phyloP scores from a whole-genome alignment of 192 early-diverging fungal genomes.

The Coemansia sp. region DNA sequence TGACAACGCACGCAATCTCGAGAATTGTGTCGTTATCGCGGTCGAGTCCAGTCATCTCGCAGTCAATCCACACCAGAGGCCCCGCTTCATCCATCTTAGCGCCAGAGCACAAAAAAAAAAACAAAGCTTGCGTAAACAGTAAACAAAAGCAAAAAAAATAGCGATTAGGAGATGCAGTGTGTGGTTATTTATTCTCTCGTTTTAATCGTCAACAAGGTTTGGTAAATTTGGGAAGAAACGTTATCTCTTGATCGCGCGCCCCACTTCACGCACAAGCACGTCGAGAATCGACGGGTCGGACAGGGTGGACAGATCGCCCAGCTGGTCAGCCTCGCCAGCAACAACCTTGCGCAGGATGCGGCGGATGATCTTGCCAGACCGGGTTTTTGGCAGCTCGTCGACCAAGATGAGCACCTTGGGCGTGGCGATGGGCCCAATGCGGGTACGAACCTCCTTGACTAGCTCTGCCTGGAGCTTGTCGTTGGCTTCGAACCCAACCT shows the following conservation, averaged over 20 bases:
- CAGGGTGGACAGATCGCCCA: constrained; percentile 87
- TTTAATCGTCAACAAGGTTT: too few relatives aligned
- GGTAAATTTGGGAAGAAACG: too few relatives aligned
- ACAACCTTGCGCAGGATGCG: constrained; percentile 93
- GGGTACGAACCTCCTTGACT: constrained; percentile 72
- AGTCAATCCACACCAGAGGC: constrained; percentile 54
- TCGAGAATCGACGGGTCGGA: constrained; percentile 72
- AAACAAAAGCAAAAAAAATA: too few relatives aligned
- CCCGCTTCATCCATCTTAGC: neutral
- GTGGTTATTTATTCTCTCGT: too few relatives aligned
- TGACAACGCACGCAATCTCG: constrained; percentile 87
- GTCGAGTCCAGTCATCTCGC: constrained; percentile 56
- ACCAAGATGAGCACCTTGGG: constrained; percentile 85
- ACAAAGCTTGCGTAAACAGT: too few relatives aligned
- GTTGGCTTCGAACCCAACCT: constrained; percentile 58
- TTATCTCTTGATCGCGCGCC: constrained; percentile 17
- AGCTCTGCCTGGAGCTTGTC: constrained; percentile 61
- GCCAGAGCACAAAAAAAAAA: neutral
- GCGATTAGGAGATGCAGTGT: too few relatives aligned
- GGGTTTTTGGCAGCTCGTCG: constrained; percentile 90
- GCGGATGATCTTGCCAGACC: constrained; percentile 95
- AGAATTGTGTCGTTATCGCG: constrained; percentile 72
- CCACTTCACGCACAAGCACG: constrained; percentile 51
- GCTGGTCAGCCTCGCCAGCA: constrained; percentile 72
- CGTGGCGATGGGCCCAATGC: constrained; percentile 91